A percentile compares a stretch with the other conserved stretches of the same genome.
These are phyloP conservation scores for Forsythia viridissima DNA, from an alignment of 257 asterid genomes.

Conservation along the genomic window DNA sequence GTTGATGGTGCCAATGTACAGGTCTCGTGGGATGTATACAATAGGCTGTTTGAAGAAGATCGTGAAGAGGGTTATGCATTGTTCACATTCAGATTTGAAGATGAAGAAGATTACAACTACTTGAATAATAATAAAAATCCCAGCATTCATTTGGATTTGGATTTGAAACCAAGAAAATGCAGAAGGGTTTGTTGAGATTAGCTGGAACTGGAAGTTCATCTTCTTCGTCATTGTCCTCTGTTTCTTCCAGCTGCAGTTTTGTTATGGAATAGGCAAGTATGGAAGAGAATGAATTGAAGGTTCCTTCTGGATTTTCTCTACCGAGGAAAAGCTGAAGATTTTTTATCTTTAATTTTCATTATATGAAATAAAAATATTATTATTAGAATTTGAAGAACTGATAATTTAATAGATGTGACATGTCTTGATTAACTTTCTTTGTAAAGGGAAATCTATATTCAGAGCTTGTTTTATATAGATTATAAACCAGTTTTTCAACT, in stretches of 20 bases:
- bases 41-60: conserved; percentile 43
- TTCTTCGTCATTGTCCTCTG: conserved; percentile 51
- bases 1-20: conserved; percentile 46
- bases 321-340: conserved; percentile 38
- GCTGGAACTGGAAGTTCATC: conserved; percentile 36
- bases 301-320: conserved; percentile 51
- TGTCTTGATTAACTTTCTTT: neutral
- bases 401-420: neutral
- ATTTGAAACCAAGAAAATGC: conserved; percentile 53
- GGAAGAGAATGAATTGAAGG: conserved; percentile 54
- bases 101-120: conserved; percentile 23
- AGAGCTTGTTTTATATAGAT: neutral
- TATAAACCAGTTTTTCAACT: no score
- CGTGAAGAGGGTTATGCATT: conserved; percentile 51
- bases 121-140: conserved; percentile 14
- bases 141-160: conserved; percentile 45
- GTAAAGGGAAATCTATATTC: neutral
- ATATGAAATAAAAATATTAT: neutral
- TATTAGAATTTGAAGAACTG: neutral
- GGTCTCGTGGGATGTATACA: conserved; percentile 65
- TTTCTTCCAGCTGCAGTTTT: conserved; percentile 52
- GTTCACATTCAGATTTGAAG: conserved; percentile 52
- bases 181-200: conserved; percentile 22
- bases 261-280: conserved; percentile 68
- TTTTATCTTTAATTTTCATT: neutral